phyloP scores from a whole-genome alignment of 2,329 filamentous ascomycete genomes.

The Akanthomyces dipterigenus region DNA sequence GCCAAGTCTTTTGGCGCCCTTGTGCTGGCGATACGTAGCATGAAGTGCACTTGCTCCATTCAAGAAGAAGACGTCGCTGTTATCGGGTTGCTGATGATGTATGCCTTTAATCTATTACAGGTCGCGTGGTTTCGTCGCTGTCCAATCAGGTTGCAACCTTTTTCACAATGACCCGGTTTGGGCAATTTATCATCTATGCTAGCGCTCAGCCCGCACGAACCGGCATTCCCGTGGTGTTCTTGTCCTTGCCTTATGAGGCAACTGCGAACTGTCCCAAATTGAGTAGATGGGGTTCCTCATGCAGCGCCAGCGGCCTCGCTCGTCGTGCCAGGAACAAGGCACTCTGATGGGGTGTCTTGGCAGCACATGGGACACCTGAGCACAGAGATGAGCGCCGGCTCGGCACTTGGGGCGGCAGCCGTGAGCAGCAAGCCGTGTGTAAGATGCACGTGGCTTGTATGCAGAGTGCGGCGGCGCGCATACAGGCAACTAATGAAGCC shows the following conservation, averaged over 20 bases:
- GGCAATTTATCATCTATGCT: not conserved
- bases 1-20: not conserved
- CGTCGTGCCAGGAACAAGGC: not conserved
- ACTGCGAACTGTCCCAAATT: not conserved
- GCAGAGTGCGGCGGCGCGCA: not conserved
- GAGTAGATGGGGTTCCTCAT: not conserved
- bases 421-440: not conserved
- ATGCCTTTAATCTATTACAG: not conserved
- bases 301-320: not conserved
- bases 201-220: not conserved
- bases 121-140: not conserved
- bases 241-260: not conserved
- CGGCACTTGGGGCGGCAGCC: not conserved
- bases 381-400: not conserved
- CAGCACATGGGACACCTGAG: not conserved
- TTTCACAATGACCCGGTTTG: not conserved
- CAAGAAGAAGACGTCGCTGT: not conserved
- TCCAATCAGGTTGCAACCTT: not conserved
- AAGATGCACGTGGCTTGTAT: not conserved
- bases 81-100: not conserved
- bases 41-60: not conserved
- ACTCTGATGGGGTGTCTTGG: not conserved
- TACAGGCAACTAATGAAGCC: too few species aligned
- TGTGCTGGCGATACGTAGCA: constrained; percentile 1
- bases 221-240: not conserved